phyloP scores from a whole-genome alignment of 1,284 basidiomycete genomes.

The Naganishia albida region DNA sequence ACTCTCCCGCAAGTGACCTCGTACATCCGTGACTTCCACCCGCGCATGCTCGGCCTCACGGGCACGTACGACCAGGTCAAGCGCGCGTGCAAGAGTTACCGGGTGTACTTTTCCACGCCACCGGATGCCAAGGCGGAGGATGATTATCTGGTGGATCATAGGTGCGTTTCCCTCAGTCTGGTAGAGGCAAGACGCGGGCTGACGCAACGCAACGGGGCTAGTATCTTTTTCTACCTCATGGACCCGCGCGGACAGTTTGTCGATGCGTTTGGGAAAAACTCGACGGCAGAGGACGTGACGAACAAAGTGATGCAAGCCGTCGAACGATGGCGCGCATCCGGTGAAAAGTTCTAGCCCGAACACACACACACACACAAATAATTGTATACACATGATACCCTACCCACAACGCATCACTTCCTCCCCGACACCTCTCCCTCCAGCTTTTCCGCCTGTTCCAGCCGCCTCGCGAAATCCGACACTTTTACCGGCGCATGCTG shows the following conservation, averaged over 20 bases:
- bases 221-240: constrained; percentile 98
- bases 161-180: constrained; percentile 38
- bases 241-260: constrained; percentile 93
- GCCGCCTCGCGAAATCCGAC: constrained; percentile 49
- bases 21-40: constrained; percentile 79
- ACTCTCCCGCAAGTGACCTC: constrained; percentile 61
- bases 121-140: constrained; percentile 69
- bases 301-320: constrained; percentile 59
- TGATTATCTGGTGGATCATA: constrained; percentile 95
- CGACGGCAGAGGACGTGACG: constrained; percentile 68
- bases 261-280: constrained; percentile 91
- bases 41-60: constrained; percentile 81
- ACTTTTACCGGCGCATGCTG: constrained; percentile 37
- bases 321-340: constrained; percentile 57
- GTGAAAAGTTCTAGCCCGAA: constrained; percentile 32
- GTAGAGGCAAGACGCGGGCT: neutral
- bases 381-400: constrained; percentile 1
- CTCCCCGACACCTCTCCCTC: constrained; percentile 43
- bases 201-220: constrained; percentile 40
- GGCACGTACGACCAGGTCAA: constrained; percentile 86
- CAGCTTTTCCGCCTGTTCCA: constrained; percentile 49
- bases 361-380: no score
- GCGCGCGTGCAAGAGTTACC: constrained; percentile 86
- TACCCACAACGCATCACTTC: constrained; percentile 20
- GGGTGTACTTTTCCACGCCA: constrained; percentile 98